Evolutionary conservation across 2,329 filamentous ascomycete species (phyloP).

Genomic region (Penicillium sp.): DNA sequence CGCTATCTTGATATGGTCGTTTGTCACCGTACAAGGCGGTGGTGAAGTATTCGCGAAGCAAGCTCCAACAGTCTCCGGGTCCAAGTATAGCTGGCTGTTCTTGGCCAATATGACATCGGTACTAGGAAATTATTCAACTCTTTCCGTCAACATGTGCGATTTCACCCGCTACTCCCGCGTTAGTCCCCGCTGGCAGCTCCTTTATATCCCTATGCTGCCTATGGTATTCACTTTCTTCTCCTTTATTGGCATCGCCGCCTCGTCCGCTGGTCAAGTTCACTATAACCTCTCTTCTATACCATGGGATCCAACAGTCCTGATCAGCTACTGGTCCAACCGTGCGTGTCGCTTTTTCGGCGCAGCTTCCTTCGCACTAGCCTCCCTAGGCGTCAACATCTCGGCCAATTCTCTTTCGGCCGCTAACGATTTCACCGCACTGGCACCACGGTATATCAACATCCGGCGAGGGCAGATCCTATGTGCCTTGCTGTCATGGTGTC

Average conservation of each 20-base stretch:
- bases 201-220: constrained; percentile 52
- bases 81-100: constrained; percentile 54
- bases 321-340: constrained; percentile 40
- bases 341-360: constrained; percentile 51
- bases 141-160: constrained; percentile 41
- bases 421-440: constrained; percentile 57
- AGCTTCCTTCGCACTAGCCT: constrained; percentile 54
- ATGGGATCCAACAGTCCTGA: constrained; percentile 46
- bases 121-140: constrained; percentile 45
- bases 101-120: constrained; percentile 51
- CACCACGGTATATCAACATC: constrained; percentile 56
- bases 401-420: constrained; percentile 51
- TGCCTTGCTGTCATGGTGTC: constrained; percentile 56
- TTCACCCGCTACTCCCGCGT: constrained; percentile 55
- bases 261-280: constrained; percentile 40
- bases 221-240: constrained; percentile 54
- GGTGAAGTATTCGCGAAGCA: constrained; percentile 47
- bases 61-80: constrained; percentile 42
- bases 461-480: constrained; percentile 55
- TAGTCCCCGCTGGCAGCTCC: constrained; percentile 48
- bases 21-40: constrained; percentile 53
- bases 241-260: constrained; percentile 47
- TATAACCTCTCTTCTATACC: constrained; percentile 36
- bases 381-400: constrained; percentile 56
- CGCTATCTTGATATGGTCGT: constrained; percentile 62